Evolutionary conservation across 2,329 filamentous ascomycete species (phyloP).

Genomic region (Endothia cerciana): DNA sequence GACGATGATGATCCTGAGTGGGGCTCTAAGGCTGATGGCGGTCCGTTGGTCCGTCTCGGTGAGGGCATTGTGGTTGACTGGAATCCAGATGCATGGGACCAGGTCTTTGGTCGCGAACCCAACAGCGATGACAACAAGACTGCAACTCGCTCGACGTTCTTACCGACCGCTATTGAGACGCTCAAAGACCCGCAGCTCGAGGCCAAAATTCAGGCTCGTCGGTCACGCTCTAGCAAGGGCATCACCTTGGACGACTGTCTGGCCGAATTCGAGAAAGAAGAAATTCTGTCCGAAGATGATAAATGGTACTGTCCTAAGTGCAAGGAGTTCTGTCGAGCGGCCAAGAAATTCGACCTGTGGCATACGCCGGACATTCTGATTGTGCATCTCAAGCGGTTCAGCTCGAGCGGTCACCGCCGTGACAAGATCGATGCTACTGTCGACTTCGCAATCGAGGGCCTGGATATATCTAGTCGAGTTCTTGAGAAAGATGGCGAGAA

Average conservation of each 20-base stretch:
- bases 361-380: slow-evolving; percentile 94
- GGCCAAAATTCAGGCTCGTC: slow-evolving; percentile 64
- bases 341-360: slow-evolving; percentile 97
- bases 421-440: slow-evolving; percentile 92
- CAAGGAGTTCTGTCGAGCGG: slow-evolving; percentile 89
- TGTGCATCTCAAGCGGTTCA: slow-evolving; percentile 94
- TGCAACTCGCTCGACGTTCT: slow-evolving; percentile 65
- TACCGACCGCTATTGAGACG: slow-evolving; percentile 47
- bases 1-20: slow-evolving; percentile 39
- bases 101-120: slow-evolving; percentile 63
- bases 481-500: slow-evolving; percentile 81
- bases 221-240: slow-evolving; percentile 70
- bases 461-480: slow-evolving; percentile 81
- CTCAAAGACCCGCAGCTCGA: slow-evolving; percentile 68
- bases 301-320: slow-evolving; percentile 97
- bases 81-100: slow-evolving; percentile 70
- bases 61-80: slow-evolving; percentile 91
- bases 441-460: slow-evolving; percentile 85
- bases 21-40: slow-evolving; percentile 46
- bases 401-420: slow-evolving; percentile 76
- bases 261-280: slow-evolving; percentile 91
- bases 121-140: slow-evolving; percentile 49
- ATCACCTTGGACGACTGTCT: slow-evolving; percentile 89
- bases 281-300: slow-evolving; percentile 91
- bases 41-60: slow-evolving; percentile 74